Percentiles rank a stretch among this genome's conserved stretches.
phyloP scores from a whole-genome alignment of 306 rosid species.

The Quercus robur region DNA sequence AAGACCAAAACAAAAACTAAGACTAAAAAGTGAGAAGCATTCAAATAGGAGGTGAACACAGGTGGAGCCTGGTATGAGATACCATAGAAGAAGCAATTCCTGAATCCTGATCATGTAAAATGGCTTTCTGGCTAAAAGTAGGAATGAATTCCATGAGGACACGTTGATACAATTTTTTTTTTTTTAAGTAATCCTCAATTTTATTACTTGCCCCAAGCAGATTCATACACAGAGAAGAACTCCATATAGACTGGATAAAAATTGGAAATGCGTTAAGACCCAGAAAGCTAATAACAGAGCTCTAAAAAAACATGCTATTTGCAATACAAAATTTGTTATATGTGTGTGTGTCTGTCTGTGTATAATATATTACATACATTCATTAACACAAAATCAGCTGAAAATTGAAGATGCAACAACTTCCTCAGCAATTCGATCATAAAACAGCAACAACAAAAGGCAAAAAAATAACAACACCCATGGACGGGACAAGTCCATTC shows the following conservation, averaged over 20 bases:
- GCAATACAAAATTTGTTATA: conserved; percentile 5
- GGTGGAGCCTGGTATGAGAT: background rate
- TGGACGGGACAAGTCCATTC: conserved; percentile 29
- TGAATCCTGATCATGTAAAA: background rate
- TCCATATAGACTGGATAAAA: background rate
- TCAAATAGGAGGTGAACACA: background rate
- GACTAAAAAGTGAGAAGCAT: background rate
- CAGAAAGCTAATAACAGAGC: conserved; percentile 1
- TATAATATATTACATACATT: background rate
- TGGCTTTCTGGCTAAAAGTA: background rate
- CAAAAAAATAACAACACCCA: conserved; percentile 17
- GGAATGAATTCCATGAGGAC: background rate
- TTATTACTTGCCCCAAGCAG: background rate
- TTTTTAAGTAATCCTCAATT: background rate
- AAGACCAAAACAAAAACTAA: background rate
- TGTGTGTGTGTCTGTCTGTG: no score
- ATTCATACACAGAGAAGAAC: background rate
- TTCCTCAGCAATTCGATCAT: conserved; percentile 28
- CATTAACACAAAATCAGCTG: conserved; percentile 36
- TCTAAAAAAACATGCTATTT: background rate
- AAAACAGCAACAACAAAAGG: conserved; percentile 35
- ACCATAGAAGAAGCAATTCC: background rate
- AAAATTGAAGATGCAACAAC: conserved; percentile 34
- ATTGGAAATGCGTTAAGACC: background rate
- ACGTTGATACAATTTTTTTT: background rate